Evolutionary conservation across 371 early-diverging fungal genomes (phyloP).

Genomic region (Mortierella sp.): DNA sequence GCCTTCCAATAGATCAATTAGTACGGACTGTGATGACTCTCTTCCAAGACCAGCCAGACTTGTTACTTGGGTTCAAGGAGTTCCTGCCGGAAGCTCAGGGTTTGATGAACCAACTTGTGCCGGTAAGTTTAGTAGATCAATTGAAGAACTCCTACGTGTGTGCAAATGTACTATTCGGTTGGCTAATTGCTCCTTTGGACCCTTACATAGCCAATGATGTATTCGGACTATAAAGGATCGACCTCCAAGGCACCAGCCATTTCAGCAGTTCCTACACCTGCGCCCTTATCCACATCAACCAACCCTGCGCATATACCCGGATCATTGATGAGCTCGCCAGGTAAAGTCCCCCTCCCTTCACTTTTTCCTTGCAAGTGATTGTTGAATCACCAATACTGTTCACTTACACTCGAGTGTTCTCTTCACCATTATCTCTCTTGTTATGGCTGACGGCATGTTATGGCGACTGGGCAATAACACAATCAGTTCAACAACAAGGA

Average conservation of each 20-base stretch:
- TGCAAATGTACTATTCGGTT: slow-evolving; percentile 1
- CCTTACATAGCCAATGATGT: slow-evolving; percentile 47
- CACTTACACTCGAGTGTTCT: too few relatives aligned
- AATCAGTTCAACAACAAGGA: slow-evolving; percentile 12
- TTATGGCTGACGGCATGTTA: background rate
- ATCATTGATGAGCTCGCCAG: slow-evolving; percentile 2
- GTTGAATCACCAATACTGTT: too few relatives aligned
- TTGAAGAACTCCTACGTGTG: background rate
- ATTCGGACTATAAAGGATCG: slow-evolving; percentile 37
- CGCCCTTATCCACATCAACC: slow-evolving; percentile 1
- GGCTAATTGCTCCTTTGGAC: background rate
- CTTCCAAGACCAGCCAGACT: slow-evolving; percentile 53
- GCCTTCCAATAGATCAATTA: slow-evolving; percentile 41
- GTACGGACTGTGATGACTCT: slow-evolving; percentile 52
- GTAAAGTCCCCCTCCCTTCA: background rate
- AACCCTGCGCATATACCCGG: slow-evolving; percentile 17
- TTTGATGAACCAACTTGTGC: slow-evolving; percentile 48
- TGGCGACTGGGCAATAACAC: background rate
- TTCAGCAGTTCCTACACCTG: slow-evolving; percentile 4
- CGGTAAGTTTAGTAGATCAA: slow-evolving; percentile 13
- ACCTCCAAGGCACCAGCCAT: slow-evolving; percentile 7
- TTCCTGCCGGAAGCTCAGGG: slow-evolving; percentile 49
- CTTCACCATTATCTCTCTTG: background rate
- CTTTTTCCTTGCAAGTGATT: too few relatives aligned
- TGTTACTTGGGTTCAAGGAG: slow-evolving; percentile 51